Evolutionary conservation across 108 stramenopile species (phyloP).

Genomic region (Hondaea fermentalgiana): DNA sequence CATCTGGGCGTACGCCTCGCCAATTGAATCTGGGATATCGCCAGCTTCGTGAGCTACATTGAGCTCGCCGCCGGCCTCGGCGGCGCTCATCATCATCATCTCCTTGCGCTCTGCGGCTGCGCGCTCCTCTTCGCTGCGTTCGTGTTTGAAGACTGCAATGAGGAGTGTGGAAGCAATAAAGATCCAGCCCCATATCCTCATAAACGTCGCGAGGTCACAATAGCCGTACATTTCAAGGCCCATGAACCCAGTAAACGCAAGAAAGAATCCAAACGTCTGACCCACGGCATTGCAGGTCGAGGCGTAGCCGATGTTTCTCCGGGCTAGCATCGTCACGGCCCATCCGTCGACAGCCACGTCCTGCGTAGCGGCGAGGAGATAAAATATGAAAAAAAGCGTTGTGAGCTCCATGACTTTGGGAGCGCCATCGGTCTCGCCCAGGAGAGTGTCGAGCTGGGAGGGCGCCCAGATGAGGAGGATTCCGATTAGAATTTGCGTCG

Average conservation of each 20-base stretch:
- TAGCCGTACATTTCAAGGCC: slow-evolving; percentile 84
- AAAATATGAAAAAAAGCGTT: slow-evolving; percentile 80
- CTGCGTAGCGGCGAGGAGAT: slow-evolving; percentile 97
- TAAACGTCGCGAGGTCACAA: slow-evolving; percentile 77
- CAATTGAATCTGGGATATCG: not conserved
- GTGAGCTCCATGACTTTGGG: slow-evolving; percentile 75
- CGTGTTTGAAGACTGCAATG: slow-evolving; percentile 81
- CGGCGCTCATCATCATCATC: slow-evolving; percentile 55
- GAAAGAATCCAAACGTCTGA: slow-evolving; percentile 90
- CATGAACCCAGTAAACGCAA: slow-evolving; percentile 87
- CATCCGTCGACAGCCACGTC: slow-evolving; percentile 99
- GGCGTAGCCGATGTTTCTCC: slow-evolving; percentile 82
- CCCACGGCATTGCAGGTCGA: slow-evolving; percentile 91
- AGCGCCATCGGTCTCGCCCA: slow-evolving; percentile 16
- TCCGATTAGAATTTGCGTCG: slow-evolving; percentile 84
- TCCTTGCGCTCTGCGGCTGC: slow-evolving; percentile 67
- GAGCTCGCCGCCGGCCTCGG: not conserved
- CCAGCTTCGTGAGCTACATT: not conserved
- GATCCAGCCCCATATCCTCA: slow-evolving; percentile 78
- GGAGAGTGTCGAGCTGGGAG: slow-evolving; percentile 31
- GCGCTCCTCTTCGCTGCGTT: slow-evolving; percentile 39
- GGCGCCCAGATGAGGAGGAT: slow-evolving; percentile 38
- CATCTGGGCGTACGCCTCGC: slow-evolving; percentile 71
- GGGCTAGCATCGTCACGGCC: slow-evolving; percentile 95
- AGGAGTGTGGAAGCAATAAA: slow-evolving; percentile 77